These are phyloP conservation scores for Corniculantispora saksenae DNA, from an alignment of 2,329 filamentous ascomycete genomes.

Conservation along the genomic window DNA sequence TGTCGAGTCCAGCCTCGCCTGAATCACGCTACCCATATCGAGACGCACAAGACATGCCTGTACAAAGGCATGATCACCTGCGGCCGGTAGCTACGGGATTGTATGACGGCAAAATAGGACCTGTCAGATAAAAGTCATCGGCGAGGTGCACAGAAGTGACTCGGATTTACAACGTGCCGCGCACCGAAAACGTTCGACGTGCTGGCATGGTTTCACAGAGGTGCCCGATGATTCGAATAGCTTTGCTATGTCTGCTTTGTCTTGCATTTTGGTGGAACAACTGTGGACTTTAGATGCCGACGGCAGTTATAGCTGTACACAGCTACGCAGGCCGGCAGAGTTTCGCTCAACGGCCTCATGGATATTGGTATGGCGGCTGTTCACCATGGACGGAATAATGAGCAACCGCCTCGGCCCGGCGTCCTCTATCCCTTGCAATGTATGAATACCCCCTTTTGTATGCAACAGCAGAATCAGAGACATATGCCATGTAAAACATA, in stretches of 20 bases:
- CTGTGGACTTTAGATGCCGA: no score
- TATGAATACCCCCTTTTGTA: no score
- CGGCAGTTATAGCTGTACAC: no score
- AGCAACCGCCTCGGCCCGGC: no score
- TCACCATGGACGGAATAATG: no score
- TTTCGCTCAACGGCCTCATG: no score
- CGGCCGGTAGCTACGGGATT: background rate
- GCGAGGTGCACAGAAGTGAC: background rate
- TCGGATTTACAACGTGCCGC: background rate
- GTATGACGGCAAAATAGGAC: background rate
- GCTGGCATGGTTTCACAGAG: background rate
- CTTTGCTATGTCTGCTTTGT: background rate
- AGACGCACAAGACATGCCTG: background rate
- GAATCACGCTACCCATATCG: background rate
- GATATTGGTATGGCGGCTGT: no score
- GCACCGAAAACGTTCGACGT: background rate
- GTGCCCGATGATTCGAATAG: background rate
- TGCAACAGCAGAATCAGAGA: background rate
- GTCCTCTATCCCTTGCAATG: no score
- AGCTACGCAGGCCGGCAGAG: no score
- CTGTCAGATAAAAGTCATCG: background rate
- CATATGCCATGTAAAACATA: background rate
- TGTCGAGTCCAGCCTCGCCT: background rate
- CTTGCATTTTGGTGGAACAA: background rate
- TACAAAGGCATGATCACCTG: constrained; percentile 2